Base-by-base conservation (phyloP, 306 rosid genomes). In the Rubus idaeus region DNA sequence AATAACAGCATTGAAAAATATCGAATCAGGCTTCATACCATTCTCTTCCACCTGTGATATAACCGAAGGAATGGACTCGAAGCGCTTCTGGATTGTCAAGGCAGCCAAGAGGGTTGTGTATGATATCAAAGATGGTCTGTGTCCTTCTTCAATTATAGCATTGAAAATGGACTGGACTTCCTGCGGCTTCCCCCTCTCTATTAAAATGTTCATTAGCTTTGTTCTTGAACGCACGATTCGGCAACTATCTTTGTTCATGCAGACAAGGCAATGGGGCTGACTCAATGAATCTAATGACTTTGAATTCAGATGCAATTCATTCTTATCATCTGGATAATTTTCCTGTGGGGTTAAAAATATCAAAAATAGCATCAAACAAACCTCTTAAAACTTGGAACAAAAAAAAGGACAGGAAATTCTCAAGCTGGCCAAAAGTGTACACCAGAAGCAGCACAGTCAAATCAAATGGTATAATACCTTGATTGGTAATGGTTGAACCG, bases 31-130 rank as follows among this genome's bases (percentile, higher is more conserved):
- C 74, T 77, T 82, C 83, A 88, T 75, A 68, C 83, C 87, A 71
- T 78, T 88, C 72, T 85, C 87, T 77, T 90, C 93, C 79, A 88
- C 85, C 79, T 79, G 83, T 47, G 86, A 84, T 65, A 85, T 75
- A 57, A 90, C 79, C 6, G 77, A 83, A 79, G 71, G 80, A 78
- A 90, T 88, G 61, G 84, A 79, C 78, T 82, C 57, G 39, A 88
- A 90, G 80, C 79, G 75, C 82, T 88, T 90, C 80, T 82, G 91
- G 79, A 75, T 76, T 68, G 96, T 90, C 77, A 90, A 84, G 75
- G 91, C 87, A 57, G 81, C 74, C 75, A 87, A 53, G 64, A 88
- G 73, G 67, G 91, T 80, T 35, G 96, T 88, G 78, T 85, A 90
- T 23, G 96, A 77, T 84, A 87, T 77, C 57, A 90, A 71, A 42